phyloP scores from a whole-genome alignment of 2,329 filamentous ascomycete genomes.

The Beauveria varroae region DNA sequence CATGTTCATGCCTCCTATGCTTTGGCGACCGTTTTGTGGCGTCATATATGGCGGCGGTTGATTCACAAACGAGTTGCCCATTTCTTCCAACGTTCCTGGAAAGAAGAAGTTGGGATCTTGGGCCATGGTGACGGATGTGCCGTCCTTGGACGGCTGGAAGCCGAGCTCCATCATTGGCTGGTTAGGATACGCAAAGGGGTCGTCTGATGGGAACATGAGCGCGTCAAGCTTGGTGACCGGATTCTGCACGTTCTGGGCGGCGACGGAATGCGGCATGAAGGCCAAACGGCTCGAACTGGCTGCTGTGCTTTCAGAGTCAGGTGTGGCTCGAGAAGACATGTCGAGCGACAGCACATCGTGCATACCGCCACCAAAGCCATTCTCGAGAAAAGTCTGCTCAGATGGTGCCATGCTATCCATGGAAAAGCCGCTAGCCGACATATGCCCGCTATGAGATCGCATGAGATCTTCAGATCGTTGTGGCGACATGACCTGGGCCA shows the following conservation, averaged over 20 bases:
- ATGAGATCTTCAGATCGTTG: constrained; percentile 27
- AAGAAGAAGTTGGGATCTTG: constrained; percentile 42
- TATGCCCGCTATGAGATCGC: constrained; percentile 22
- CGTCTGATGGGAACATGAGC: constrained; percentile 73
- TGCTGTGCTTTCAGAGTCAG: constrained; percentile 35
- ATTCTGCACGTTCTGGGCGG: constrained; percentile 27
- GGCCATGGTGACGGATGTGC: constrained; percentile 25
- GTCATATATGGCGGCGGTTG: constrained; percentile 66
- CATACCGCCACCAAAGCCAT: constrained; percentile 28
- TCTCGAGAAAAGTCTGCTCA: constrained; percentile 26
- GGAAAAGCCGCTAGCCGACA: constrained; percentile 22
- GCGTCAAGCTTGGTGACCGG: constrained; percentile 62
- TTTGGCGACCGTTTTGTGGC: constrained; percentile 37
- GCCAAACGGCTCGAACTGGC: constrained; percentile 31
- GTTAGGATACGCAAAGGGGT: constrained; percentile 74
- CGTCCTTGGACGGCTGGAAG: constrained; percentile 28
- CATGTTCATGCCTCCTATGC: constrained; percentile 35
- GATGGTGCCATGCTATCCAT: constrained; percentile 26
- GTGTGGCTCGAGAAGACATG: constrained; percentile 34
- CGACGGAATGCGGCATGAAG: constrained; percentile 25
- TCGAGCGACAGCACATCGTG: constrained; percentile 40
- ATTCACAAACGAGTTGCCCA: constrained; percentile 66
- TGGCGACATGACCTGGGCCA: constrained; percentile 25
- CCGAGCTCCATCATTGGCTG: constrained; percentile 61
- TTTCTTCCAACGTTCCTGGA: constrained; percentile 50